Base-by-base conservation (phyloP, 2,329 filamentous ascomycete species). In the Nemania serpens region DNA sequence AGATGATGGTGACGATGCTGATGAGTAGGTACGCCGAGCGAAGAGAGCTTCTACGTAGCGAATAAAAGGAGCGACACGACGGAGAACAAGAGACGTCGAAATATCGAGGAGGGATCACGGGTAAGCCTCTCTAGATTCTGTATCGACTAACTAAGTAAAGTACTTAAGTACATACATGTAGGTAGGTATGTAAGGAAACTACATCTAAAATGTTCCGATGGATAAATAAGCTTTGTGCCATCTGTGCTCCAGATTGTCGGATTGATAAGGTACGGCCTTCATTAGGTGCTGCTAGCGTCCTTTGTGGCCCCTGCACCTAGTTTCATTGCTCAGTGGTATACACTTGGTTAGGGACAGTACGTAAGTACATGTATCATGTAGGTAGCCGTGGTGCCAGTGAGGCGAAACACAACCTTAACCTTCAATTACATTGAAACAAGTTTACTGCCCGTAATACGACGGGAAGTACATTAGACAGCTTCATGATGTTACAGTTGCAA, bases 31-130 rank as follows among this genome's bases (percentile, higher is more conserved):
- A 39, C 36, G 17, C 41, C 55, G 20, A 37, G 20, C 29, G 37
- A 61, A 55, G 20, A 47, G 51, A 39, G 55, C 36, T 18, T 45
- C 56, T 53, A 58, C 47, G 48, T 34, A 47, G 49, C 56, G 48
- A 20, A 62, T n/a, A 54, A 64, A 62, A 39, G 34, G 42, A 54
- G 52, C 48, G 20, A 36, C 42, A 37, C 52, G 37, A 49, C 18
- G 11, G 36, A n/a, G 36, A 39, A 12, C 15, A 39, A 39, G 11
- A 39, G 11, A 39, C 36, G 36, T 39, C 36, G 15, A 39, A n/a
- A n/a, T 12, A 12, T 39, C 41, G 17, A 43, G 3, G 17, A 43
- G 17, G 41, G 15, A 43, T 43, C 25, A 29, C 25, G 25, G 25
- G 25, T 29, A 29, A 7, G 25, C 25, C 25, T 29, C 7, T 29